Evolutionary conservation across 768 basidiomycete species (phyloP).

Genomic region (Lentinula detonsa): DNA sequence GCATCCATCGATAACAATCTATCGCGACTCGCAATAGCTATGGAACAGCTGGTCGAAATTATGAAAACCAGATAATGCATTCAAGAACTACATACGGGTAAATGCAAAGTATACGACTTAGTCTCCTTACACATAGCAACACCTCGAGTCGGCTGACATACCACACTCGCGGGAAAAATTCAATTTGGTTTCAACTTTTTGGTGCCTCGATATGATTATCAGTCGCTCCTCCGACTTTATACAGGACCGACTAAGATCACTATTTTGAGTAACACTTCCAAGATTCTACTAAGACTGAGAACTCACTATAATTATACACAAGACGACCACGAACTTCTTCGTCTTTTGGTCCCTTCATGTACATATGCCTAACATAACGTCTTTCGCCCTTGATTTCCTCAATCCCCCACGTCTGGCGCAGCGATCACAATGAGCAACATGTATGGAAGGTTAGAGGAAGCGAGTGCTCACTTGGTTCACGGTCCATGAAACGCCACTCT

Average conservation of each 20-base stretch:
- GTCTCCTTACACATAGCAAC: no score
- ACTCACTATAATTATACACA: constrained; percentile 65
- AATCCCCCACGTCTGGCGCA: constrained; percentile 49
- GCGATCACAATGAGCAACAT: constrained; percentile 8
- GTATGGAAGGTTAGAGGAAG: neutral
- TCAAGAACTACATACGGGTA: no score
- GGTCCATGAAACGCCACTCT: constrained; percentile 58
- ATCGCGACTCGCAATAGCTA: constrained; percentile 27
- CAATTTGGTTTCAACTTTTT: no score
- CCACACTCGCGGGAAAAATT: no score
- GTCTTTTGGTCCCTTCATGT: constrained; percentile 54
- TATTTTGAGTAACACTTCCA: no score
- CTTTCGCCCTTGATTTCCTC: constrained; percentile 52
- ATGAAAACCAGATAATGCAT: constrained; percentile 6
- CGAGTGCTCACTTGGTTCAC: constrained; percentile 17
- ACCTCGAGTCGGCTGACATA: no score
- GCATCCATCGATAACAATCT: constrained; percentile 29
- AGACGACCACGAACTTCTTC: constrained; percentile 51
- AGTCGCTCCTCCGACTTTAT: neutral
- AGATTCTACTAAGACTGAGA: neutral
- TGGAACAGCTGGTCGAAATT: constrained; percentile 26
- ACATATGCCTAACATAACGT: constrained; percentile 52
- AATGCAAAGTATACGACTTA: no score
- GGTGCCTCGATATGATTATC: no score
- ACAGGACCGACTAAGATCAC: neutral